Evolutionary conservation across 164 flowering plant species (phyloP), one percentile per base, ranked within the genome.

Genomic region (Santalum album): DNA sequence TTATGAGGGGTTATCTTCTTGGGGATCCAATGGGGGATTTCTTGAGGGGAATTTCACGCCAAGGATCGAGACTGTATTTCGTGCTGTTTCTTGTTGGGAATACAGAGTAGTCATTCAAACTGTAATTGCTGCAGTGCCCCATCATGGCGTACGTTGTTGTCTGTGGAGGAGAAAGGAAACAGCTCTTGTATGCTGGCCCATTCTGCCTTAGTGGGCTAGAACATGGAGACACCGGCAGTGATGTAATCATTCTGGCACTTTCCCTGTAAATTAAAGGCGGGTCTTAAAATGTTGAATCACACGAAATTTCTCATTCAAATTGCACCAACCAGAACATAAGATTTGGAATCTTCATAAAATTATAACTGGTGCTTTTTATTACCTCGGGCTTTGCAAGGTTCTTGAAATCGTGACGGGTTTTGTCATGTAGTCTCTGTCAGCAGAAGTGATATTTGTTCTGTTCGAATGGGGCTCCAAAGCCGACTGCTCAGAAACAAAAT

Each of bases 151-250:
- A 78, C 51, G 73, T 23, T 19, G 85, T 83, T 19, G 85, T 83
- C 64, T 80, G 87, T 35, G 84, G 90, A 56, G 95, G 90, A 27
- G 97, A 81, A 18, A 80, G 73, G 44, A 67, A 75, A 58, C 72
- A 74, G 57, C 73, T 85, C 61, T 49, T 69, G 49, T 72, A 66
- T 16, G 80, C 61, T 1, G 81, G 64, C 45, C 77, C 83, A 29
- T 55, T 43, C 14, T 71, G 75, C 43, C 82, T 66, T 15, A 82
- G 53, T 11, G 88, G 88, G 52, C 88, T 82, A 34, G 88, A 77
- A 53, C 75, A 71, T 0, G 88, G 88, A 18, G 88, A 82, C 1
- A 79, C 88, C 0, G 88, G 88, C 66, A 82, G 61, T 19, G 88
- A 82, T 3, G 77, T 68, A 24, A 82, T 82, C 39, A 38, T 64